phyloP scores from a whole-genome alignment of 352 stramenopile genomes.

The Vaucheria bursata region DNA sequence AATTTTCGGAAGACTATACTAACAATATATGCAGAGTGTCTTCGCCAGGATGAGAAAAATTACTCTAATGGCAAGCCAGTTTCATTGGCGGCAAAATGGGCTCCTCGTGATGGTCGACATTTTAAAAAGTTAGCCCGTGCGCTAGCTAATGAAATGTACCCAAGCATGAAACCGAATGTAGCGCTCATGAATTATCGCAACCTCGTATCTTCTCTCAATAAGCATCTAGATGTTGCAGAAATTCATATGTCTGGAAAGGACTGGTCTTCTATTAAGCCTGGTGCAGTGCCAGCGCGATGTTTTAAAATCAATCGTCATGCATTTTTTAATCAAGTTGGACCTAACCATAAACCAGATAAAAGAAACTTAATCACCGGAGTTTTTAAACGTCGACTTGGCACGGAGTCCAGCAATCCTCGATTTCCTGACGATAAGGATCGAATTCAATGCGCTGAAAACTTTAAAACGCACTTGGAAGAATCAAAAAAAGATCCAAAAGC shows the following conservation, averaged over 20 bases:
- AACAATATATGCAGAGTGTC: not conserved
- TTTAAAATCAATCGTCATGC: slow-evolving; percentile 40
- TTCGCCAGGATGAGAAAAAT: not conserved
- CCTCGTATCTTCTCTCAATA: slow-evolving; percentile 31
- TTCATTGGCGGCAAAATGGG: slow-evolving; percentile 7
- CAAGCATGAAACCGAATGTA: not conserved
- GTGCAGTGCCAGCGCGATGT: slow-evolving; percentile 37
- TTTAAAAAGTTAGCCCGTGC: not conserved
- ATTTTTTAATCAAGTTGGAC: slow-evolving; percentile 48
- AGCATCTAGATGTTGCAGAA: slow-evolving; percentile 47
- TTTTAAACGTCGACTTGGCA: no score
- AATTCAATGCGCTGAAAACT: slow-evolving; percentile 16
- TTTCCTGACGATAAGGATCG: slow-evolving; percentile 47
- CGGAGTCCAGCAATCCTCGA: not conserved
- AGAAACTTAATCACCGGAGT: not conserved
- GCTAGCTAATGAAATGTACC: not conserved
- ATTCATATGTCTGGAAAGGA: slow-evolving; percentile 43
- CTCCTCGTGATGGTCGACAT: not conserved
- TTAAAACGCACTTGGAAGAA: slow-evolving; percentile 13
- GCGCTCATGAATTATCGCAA: slow-evolving; percentile 47
- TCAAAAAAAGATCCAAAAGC: slow-evolving; percentile 26
- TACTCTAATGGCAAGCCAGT: no score
- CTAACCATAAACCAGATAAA: not conserved
- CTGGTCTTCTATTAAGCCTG: slow-evolving; percentile 49
- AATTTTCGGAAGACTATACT: not conserved